Base-by-base conservation (phyloP, 192 early-diverging fungal genomes). In the Chytriomyces sp. region DNA sequence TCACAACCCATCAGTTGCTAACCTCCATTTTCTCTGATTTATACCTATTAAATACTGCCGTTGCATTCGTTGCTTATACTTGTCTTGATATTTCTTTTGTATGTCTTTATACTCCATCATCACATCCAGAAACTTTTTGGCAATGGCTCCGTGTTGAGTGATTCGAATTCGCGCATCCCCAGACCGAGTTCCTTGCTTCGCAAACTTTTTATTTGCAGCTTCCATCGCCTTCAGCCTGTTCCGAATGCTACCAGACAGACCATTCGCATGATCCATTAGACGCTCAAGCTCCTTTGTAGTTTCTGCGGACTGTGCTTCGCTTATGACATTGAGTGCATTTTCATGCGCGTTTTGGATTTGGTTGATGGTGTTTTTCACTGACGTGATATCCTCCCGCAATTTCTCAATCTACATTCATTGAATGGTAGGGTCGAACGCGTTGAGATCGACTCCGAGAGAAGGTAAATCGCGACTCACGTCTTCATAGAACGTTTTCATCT, bases 41-140 rank as follows among this genome's bases (percentile, higher is more conserved):
- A 69, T 75, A 92, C 92, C 93, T 81, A 95, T 92, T 58, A 88
- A 83, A 77, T 88, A 90, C 66, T 95, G 93, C 72, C 91, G 78
- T 75, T 94, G 91, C 84, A 95, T 82, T 54, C 93, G 77, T 54
- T 89, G 86, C 67, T 93, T 87, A 75, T 92, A 94, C 79, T 93
- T 93, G 61, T 89, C 86, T 59, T 93, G 88, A 69, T 91, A 93
- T 49, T 88, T 89, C 66, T 85, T 83, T 74, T 95, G 92, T 5
- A 91, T 86, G 7, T 83, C 78, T 74, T 93, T 92, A 69, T 92
- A 95, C 39, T 91, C 86, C 56, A 86, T 89, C 85, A 86, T 84
- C 17, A 84, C 81, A 55, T 86, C 85, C 61, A 86, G 57, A 60
- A 86, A 86, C 64, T 81, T 84, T 60, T 84, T 86, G 5, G 79